Percentiles rank a stretch among this genome's conserved stretches.
Evolutionary conservation across 768 basidiomycete genomes (phyloP).

Genomic region (Serpula lacrymans): DNA sequence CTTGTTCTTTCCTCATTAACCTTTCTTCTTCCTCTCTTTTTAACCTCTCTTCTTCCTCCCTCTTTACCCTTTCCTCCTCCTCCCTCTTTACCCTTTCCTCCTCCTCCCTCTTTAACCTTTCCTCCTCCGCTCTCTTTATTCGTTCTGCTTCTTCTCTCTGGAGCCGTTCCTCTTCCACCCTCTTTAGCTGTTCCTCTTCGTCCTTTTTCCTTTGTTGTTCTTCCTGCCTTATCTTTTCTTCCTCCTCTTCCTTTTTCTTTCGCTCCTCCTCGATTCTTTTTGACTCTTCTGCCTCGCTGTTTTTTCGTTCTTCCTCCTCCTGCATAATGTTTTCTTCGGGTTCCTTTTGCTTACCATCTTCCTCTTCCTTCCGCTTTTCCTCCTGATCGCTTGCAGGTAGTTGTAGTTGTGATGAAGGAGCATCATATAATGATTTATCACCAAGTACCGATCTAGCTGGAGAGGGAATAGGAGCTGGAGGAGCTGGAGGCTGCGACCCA

Average conservation of each 20-base stretch:
- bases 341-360: constrained; percentile 9
- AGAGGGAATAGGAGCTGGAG: constrained; percentile 15
- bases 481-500: not conserved
- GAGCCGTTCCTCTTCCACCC: constrained; percentile 27
- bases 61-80: constrained; percentile 38
- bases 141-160: constrained; percentile 34
- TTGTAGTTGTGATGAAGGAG: not conserved
- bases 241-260: constrained; percentile 13
- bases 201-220: constrained; percentile 43
- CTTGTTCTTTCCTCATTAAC: constrained; percentile 38
- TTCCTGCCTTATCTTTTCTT: constrained; percentile 25
- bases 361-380: constrained; percentile 11
- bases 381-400: constrained; percentile 15
- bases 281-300: constrained; percentile 5
- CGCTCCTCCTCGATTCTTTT: constrained; percentile 1
- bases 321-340: constrained; percentile 10
- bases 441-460: constrained; percentile 14
- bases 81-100: constrained; percentile 28
- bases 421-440: constrained; percentile 9
- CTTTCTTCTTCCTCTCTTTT: constrained; percentile 42
- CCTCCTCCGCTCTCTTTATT: constrained; percentile 42
- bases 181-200: constrained; percentile 38
- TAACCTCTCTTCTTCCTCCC: constrained; percentile 44
- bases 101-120: constrained; percentile 33
- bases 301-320: not conserved